A percentile compares a stretch with the other conserved stretches of the same genome.
Evolutionary conservation across 345 rosid species (phyloP).

Genomic region (Tarenaya hassleriana): DNA sequence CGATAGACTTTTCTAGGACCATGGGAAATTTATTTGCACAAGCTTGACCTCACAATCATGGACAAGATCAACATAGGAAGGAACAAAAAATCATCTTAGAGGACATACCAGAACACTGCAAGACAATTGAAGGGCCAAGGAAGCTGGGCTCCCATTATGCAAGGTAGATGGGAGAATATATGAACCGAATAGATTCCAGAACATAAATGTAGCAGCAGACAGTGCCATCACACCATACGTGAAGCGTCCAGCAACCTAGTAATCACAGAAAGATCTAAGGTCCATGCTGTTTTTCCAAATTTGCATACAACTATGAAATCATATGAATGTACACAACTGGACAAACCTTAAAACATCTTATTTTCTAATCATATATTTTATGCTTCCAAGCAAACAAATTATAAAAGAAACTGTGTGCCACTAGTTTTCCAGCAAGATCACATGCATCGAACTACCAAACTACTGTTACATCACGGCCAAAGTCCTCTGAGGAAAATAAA

Average conservation of each 20-base stretch:
- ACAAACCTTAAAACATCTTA: neutral
- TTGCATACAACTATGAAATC: neutral
- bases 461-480: too few relatives aligned
- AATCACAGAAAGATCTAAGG: slow-evolving; percentile 8
- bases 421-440: too few relatives aligned
- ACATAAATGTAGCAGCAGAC: slow-evolving; percentile 83
- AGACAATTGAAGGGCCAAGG: slow-evolving; percentile 88
- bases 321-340: neutral
- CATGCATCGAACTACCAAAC: too few relatives aligned
- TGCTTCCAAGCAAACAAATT: too few relatives aligned
- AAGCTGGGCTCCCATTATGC: slow-evolving; percentile 63
- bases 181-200: slow-evolving; percentile 83
- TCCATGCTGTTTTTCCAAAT: slow-evolving; percentile 3
- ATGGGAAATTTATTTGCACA: neutral
- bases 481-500: too few relatives aligned
- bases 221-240: slow-evolving; percentile 97
- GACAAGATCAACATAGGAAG: neutral
- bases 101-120: slow-evolving; percentile 89
- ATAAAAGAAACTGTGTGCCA: too few relatives aligned
- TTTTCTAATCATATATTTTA: neutral
- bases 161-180: slow-evolving; percentile 52
- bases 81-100: neutral
- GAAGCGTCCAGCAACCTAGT: slow-evolving; percentile 86
- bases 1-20: too few relatives aligned
- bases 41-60: slow-evolving; percentile 1